A percentile compares a stretch with the other conserved stretches of the same genome.
phyloP scores from a whole-genome alignment of 139 green algal genomes.

The Chlorella sp. region DNA sequence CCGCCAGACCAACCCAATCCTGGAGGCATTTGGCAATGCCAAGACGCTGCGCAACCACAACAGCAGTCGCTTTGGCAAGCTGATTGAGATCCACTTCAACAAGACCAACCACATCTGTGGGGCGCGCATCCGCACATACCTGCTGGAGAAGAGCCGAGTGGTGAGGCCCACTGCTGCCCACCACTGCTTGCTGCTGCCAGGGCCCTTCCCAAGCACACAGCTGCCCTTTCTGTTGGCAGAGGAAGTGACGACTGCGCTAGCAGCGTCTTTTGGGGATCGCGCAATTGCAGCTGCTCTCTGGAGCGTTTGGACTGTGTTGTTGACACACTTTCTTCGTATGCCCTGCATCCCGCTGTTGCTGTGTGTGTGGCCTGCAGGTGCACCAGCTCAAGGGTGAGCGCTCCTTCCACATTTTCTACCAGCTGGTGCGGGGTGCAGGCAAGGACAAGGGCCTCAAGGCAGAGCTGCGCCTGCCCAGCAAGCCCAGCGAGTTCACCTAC shows the following conservation, averaged over 20 bases:
- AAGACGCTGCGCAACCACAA: conserved; percentile 82
- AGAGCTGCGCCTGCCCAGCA: conserved; percentile 5
- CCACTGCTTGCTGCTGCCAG: no score
- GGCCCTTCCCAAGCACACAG: no score
- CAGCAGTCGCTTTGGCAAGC: conserved; percentile 19
- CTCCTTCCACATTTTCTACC: conserved; percentile 97
- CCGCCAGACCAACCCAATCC: conserved; percentile 93
- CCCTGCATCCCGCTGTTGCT: no score
- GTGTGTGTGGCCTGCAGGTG: no score
- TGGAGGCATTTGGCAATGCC: conserved; percentile 98
- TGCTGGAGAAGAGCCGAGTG: conserved; percentile 76
- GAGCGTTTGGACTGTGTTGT: no score
- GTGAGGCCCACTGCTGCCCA: no score
- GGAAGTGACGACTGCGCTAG: no score
- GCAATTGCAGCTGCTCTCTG: no score
- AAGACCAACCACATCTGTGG: conserved; percentile 57
- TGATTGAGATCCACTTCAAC: conserved; percentile 72
- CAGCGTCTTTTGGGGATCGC: no score
- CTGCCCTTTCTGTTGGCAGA: no score
- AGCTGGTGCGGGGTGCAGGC: conserved; percentile 29
- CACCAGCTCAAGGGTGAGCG: conserved; percentile 70
- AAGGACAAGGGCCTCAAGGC: conserved; percentile 2
- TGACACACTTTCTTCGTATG: no score
- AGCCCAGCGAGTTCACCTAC: conserved; percentile 47
- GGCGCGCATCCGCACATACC: conserved; percentile 82